Base-by-base conservation (phyloP, 139 green algal species). In the Chlorella ohadii region DNA sequence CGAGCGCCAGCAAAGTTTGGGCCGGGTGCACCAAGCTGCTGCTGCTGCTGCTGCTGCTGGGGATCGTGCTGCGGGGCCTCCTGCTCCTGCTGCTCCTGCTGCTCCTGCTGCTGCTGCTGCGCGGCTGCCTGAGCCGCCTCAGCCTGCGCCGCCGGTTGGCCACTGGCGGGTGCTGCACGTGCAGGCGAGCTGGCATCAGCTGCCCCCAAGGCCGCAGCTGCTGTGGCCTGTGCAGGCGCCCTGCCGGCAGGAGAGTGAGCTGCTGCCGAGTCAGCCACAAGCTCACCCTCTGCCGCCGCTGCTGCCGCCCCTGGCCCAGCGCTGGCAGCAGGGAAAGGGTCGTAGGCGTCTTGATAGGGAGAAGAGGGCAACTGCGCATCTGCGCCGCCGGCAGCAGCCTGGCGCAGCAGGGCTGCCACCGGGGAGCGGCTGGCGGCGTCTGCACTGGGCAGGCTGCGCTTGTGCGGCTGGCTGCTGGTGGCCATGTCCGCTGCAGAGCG, bases 371-470 rank as follows among this genome's bases (percentile, higher is more conserved):
- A 1, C 1, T 22, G 25, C 1, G 11, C 68, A 19, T 33, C 6
- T 57, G 31, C 33, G 1, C 19, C 28, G 33, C 22, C 73, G 2
- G n/a, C 73, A 0, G 74, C 74, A 25, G 31, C 13, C 55, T 56
- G 51, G 7, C 55, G 74, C 55, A 55, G 33, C 74, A 81, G 55
- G 16, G 33, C 7, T 34, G 74, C 13, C 9, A 81, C 34, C 12
- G 74, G 74, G 2, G 74, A 81, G 74, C 55, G 74, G 74, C 74
- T 81, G 74, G 41, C 33, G 9, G 31, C 16, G 15, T 23, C 34
- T 9, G 73, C 25, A 51, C 28, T 27, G 71, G 13, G 41, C 41
- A 23, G 7, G 25, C 12, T 4, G 38, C 23, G 68, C 68, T 76
- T 59, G 70, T 44, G 13, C 0, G 70, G 12, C 39, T 77, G 11